Base-by-base conservation (phyloP, 1,284 basidiomycete genomes). In the Sporisorium sorghi region DNA sequence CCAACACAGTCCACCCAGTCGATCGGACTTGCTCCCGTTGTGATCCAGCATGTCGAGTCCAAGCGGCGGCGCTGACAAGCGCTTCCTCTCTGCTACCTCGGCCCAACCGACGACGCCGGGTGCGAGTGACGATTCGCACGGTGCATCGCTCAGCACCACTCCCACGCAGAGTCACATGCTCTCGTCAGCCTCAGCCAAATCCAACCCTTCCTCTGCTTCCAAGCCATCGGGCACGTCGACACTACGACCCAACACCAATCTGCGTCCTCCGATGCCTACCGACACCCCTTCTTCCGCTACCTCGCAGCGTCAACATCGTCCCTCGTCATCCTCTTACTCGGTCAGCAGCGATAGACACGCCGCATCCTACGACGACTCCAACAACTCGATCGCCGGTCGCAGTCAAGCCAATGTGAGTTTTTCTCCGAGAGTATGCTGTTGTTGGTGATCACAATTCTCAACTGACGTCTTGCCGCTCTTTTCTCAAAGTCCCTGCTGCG, bases 81-180 rank as follows among this genome's bases (percentile, higher is more conserved):
- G 64, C 50, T 28, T 44, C 48, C 28, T 23, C n/a, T n/a, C n/a
- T 23, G 23, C 33, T 28, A 17, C 56, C 14, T 50, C 58, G 40
- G 54, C 30, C 19, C 53, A 42, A 17, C 58, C 58, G 35, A n/a
- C 58, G 35, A 35, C 33, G 53, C 37, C 43, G 1, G 24, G 24
- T 9, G 30, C 52, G 14, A 59, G 55, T 26, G 60, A 73, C 33
- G 71, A 76, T 11, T 58, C 67, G 5, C 48, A 57, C 15, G 57
- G 47, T 28, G 61, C 73, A 28, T 78, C 76, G 12, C 73, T 78
- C 59, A 75, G 73, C 67, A 78, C 76, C 28, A 78, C 73, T 7
- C 73, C 76, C 8, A 78, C 68, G 4, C 76, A 78, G 40, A 69
- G 64, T 43, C 73, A 77, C 32, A 57, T 76, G 35, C 73, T 65